phyloP scores from a whole-genome alignment of 352 stramenopile species.

The Pilasporangium apinafurcum region DNA sequence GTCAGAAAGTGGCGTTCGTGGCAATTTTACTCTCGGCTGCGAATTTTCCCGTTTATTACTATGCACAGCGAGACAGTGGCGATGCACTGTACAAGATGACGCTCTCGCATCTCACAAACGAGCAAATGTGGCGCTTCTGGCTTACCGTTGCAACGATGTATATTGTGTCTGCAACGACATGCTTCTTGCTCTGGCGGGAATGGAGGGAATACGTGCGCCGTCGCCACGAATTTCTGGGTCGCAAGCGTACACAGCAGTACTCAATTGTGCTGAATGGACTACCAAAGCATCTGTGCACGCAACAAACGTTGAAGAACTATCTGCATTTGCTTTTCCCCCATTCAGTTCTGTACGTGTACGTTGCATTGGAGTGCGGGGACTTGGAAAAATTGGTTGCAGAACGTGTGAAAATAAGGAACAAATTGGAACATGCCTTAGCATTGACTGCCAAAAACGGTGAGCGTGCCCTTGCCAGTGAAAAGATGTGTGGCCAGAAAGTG shows the following conservation, averaged over 20 bases:
- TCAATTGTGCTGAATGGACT: slow-evolving; percentile 70
- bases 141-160: slow-evolving; percentile 67
- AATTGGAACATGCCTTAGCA: slow-evolving; percentile 62
- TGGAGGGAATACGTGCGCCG: slow-evolving; percentile 70
- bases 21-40: slow-evolving; percentile 48
- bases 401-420: slow-evolving; percentile 57
- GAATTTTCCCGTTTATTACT: slow-evolving; percentile 81
- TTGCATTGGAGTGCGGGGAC: slow-evolving; percentile 67
- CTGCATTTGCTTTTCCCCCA: slow-evolving; percentile 67
- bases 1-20: slow-evolving; percentile 61
- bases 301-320: slow-evolving; percentile 75
- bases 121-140: slow-evolving; percentile 55
- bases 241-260: slow-evolving; percentile 65
- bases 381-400: slow-evolving; percentile 70
- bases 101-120: slow-evolving; percentile 50
- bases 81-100: slow-evolving; percentile 61
- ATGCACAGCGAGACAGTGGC: slow-evolving; percentile 21
- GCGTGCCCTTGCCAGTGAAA: slow-evolving; percentile 35
- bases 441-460: slow-evolving; percentile 55
- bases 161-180: slow-evolving; percentile 44
- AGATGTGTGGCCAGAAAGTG: slow-evolving; percentile 31
- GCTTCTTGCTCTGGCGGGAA: slow-evolving; percentile 59
- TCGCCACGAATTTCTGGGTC: slow-evolving; percentile 71
- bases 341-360: slow-evolving; percentile 61
- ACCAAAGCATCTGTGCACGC: slow-evolving; percentile 62